phyloP scores from a whole-genome alignment of 1,139 yeast genomes.

The Candida sp. region DNA sequence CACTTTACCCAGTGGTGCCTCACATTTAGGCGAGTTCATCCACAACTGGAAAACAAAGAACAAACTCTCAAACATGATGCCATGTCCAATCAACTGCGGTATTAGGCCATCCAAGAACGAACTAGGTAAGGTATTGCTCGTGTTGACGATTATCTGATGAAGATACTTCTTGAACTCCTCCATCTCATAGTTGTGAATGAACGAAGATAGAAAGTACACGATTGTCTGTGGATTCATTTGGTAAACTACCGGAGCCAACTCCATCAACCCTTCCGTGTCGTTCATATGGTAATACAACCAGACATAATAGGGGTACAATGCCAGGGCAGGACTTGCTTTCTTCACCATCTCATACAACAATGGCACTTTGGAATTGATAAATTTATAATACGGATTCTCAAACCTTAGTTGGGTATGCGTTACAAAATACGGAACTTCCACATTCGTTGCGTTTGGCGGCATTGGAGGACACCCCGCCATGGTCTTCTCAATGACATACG shows the following conservation, averaged over 20 bases:
- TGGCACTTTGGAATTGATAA: conserved; percentile 10
- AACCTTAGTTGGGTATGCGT: not conserved
- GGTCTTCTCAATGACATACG: conserved; percentile 2
- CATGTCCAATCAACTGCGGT: conserved; percentile 28
- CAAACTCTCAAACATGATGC: conserved; percentile 36
- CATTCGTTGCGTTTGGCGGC: not conserved
- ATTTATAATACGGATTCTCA: conserved; percentile 7
- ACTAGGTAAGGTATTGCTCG: conserved; percentile 22
- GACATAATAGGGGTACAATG: conserved; percentile 14
- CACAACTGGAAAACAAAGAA: conserved; percentile 30
- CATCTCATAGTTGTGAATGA: conserved; percentile 37
- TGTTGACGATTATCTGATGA: conserved; percentile 15
- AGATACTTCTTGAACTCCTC: conserved; percentile 29
- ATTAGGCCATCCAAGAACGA: conserved; percentile 32
- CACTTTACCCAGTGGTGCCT: conserved; percentile 29
- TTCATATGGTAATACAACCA: conserved; percentile 40
- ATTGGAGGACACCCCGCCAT: conserved; percentile 7
- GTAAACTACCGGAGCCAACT: conserved; percentile 20
- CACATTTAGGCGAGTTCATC: conserved; percentile 27
- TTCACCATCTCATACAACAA: conserved; percentile 3
- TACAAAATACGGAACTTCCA: conserved; percentile 8
- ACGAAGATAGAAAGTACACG: conserved; percentile 33
- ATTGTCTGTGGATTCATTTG: conserved; percentile 27
- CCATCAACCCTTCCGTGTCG: conserved; percentile 26
- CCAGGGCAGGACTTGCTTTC: not conserved